Conservation (phyloP, 1,139 yeast genomes). For the Geotrichum klebahnii region DNA sequence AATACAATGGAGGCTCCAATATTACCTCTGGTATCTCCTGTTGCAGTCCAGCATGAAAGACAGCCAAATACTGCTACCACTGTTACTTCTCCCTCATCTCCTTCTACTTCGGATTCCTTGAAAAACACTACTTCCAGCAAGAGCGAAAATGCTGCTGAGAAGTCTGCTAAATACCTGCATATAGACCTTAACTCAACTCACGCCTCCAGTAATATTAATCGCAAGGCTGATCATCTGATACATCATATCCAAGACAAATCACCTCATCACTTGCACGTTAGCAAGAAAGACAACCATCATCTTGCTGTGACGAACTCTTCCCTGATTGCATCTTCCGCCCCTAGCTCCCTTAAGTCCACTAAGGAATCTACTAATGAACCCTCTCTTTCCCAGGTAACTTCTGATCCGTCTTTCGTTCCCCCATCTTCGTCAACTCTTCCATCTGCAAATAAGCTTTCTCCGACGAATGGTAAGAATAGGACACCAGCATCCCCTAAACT, state of each 20-base stretch:
- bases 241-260: conserved; percentile 10
- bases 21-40: not conserved
- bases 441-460: too few species aligned
- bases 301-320: conserved; percentile 3
- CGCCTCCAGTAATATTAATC: not conserved
- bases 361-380: not conserved
- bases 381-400: too few species aligned
- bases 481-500: too few species aligned
- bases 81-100: not conserved
- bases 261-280: not conserved
- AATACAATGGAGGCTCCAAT: conserved; percentile 1
- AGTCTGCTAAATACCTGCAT: conserved; percentile 2
- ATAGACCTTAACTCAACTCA: conserved; percentile 9
- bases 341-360: too few species aligned
- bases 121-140: not conserved
- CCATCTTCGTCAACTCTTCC: too few species aligned
- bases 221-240: conserved; percentile 6
- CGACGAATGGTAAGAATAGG: too few species aligned
- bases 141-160: not conserved
- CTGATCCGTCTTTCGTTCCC: too few species aligned
- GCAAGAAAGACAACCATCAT: conserved; percentile 30
- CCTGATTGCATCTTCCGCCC: too few species aligned
- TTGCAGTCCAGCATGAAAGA: conserved; percentile 2
- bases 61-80: not conserved
- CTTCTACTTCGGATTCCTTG: not conserved